Base-by-base conservation (phyloP, 2,329 filamentous ascomycete genomes). In the Penicillium sp. region DNA sequence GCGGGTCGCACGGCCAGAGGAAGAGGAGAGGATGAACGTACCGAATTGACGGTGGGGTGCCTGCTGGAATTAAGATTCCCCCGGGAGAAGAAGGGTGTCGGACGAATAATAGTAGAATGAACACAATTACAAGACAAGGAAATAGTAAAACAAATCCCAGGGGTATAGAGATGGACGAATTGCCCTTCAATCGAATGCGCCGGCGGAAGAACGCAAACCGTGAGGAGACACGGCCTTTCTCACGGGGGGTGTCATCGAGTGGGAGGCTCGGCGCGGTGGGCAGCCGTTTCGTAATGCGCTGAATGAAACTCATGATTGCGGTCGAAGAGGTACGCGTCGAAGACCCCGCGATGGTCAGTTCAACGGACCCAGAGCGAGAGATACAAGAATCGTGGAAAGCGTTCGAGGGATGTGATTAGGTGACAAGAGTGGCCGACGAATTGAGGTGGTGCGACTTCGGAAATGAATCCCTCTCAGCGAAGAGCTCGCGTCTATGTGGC, bases 101-200 rank as follows among this genome's bases (percentile, higher is more conserved):
- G 64, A 95, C 81, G 67, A 97, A 90, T 52, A 98, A 80, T 62
- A 95, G 76, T 55, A 97, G 75, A 69, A 97, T 94, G 68, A 96
- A 79, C 62, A 95, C 80, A 73, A 97, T 81, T 63, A 96, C 88
- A 66, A 96, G 85, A 66, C 86, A 82, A 56, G 93, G 93, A 67
- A 97, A 97, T 59, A 97, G 76, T 57, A 98, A 79, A 60, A 97
- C 89, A 65, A 96, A 83, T 58, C 91, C 91, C 45, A 98, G 76
- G 26, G 93, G 93, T 66, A 97, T 85, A 44, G 91, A 95, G 68
- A 96, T 83, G 64, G 85, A 87, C 47, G 90, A 96, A 71, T 95
- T 95, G 62, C 89, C 88, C 72, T 84, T 86, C 74, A 98, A 75
- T 60, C 90, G 84, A 76, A 98, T 81, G 44, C 91, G 88, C 65